A percentile compares a stretch with the other conserved stretches of the same genome.
Evolutionary conservation across 2,329 filamentous ascomycete genomes (phyloP).

Genomic region (Pseudogymnoascus destructans): DNA sequence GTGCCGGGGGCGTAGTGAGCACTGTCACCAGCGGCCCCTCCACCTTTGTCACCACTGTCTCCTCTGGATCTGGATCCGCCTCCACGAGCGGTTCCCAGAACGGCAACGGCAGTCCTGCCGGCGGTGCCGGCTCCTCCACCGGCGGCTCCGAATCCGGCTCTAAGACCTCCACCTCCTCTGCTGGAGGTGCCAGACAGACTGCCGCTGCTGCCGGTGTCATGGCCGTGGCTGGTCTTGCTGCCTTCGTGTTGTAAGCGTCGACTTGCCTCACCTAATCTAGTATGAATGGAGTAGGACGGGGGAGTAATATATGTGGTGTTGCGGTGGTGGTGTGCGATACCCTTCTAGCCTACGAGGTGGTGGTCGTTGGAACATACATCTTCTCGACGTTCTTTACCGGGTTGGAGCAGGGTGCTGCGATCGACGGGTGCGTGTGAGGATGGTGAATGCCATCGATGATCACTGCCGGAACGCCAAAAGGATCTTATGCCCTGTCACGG

Average conservation of each 20-base stretch:
- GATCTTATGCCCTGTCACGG: background rate
- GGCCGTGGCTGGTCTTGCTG: conserved; percentile 7
- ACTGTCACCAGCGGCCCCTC: conserved; percentile 17
- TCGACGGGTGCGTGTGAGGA: background rate
- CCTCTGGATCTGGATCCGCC: conserved; percentile 8
- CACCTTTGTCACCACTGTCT: conserved; percentile 17
- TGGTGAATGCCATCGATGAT: background rate
- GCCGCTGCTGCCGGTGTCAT: conserved; percentile 5
- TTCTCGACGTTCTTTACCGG: conserved; percentile 2
- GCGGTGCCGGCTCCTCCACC: conserved; percentile 13
- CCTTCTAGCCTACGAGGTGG: conserved; percentile 1
- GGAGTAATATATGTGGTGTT: background rate
- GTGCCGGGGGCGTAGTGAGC: conserved; percentile 17
- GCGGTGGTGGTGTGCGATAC: background rate
- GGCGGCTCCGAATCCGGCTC: conserved; percentile 9
- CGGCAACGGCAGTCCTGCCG: conserved; percentile 7
- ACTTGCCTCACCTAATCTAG: background rate
- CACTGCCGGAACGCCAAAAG: background rate
- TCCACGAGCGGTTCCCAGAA: background rate
- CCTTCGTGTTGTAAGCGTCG: conserved; percentile 5
- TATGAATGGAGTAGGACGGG: background rate
- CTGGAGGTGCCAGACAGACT: conserved; percentile 7
- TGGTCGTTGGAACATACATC: background rate
- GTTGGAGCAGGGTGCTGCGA: background rate
- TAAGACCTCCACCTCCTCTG: conserved; percentile 11